Evolutionary conservation across 83 land plant genomes (phyloP), one percentile per base, ranked within the genome.

Genomic region (Picea engelmannii): DNA sequence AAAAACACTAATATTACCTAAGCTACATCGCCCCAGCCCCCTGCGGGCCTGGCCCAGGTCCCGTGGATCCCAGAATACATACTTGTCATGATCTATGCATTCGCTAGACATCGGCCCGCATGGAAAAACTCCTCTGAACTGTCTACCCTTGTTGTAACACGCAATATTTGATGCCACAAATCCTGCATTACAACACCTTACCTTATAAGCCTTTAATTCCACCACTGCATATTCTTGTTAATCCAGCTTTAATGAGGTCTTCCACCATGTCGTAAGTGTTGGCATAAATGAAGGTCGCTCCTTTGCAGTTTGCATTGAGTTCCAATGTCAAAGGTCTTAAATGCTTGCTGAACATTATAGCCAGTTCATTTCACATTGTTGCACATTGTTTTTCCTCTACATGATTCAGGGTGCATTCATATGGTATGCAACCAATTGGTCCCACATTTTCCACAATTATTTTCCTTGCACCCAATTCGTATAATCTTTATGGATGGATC

Each of bases 391-490:
- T 31, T 31, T 31, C 31, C 31, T 31, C 31, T 31, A 31, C 31
- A 31, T 1, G 31, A 31, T 31, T 31, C 31, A 31, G 31, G 31
- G 31, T 31, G 31, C 31, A 31, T 31, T 31, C 31, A 31, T 31
- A 31, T 31, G 31, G 31, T 31, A 31, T 31, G 31, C 31, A 95
- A 21, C 97, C 95, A 62, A 95, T 88, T 0, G 92, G 91, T 6
- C 93, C 93, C 4, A 93, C 89, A 79, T 89, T 89, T 17, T 78
- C 86, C 76, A 95, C 88, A 2, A 90, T 78, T n/a, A 95, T 77
- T 80, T 31, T 31, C 31, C 31, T 31, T 31, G 31, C 31, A 31
- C 31, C 31, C 31, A 31, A 31, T 31, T 31, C 49, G 64, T 93
- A 88, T 1, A 93, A 82, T 66, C 88, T 88, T 95, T 95, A 90